Evolutionary conservation across 2,329 filamentous ascomycete species (phyloP).

Genomic region (Pyricularia pennisetigena): DNA sequence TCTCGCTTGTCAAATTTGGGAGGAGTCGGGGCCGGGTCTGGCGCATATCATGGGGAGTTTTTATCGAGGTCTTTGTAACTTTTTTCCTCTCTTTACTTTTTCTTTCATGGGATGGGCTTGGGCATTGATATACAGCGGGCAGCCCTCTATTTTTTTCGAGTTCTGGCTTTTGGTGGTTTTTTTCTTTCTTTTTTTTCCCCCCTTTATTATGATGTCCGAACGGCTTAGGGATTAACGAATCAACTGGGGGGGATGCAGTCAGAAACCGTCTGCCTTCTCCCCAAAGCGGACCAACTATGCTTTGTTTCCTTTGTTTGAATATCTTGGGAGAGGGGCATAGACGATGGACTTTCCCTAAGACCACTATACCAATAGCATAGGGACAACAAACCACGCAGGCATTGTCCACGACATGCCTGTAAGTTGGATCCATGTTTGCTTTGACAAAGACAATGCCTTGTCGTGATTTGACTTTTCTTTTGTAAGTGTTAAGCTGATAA

Average conservation of each 20-base stretch:
- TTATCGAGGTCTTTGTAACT: not conserved
- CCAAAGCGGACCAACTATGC: not conserved
- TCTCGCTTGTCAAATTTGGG: not conserved
- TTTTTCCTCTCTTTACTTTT: not conserved
- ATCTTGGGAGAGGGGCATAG: not conserved
- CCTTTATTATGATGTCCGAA: not conserved
- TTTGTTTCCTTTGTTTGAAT: not conserved
- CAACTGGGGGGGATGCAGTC: not conserved
- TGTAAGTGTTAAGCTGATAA: not conserved
- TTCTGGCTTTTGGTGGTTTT: not conserved
- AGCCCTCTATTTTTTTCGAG: not conserved
- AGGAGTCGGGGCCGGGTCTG: not conserved
- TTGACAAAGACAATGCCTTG: not conserved
- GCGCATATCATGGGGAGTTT: slow-evolving; percentile 2
- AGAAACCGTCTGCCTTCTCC: no score
- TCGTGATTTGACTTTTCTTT: not conserved
- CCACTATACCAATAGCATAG: not conserved
- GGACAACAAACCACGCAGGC: not conserved
- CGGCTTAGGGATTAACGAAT: not conserved
- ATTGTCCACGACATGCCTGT: not conserved
- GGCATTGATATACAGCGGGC: slow-evolving; percentile 5
- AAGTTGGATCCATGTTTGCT: not conserved
- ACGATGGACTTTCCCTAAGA: not conserved
- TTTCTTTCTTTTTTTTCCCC: no score
- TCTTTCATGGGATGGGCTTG: not conserved